Conservation (phyloP, 164 flowering plant genomes). For the Dillenia turbinata region DNA sequence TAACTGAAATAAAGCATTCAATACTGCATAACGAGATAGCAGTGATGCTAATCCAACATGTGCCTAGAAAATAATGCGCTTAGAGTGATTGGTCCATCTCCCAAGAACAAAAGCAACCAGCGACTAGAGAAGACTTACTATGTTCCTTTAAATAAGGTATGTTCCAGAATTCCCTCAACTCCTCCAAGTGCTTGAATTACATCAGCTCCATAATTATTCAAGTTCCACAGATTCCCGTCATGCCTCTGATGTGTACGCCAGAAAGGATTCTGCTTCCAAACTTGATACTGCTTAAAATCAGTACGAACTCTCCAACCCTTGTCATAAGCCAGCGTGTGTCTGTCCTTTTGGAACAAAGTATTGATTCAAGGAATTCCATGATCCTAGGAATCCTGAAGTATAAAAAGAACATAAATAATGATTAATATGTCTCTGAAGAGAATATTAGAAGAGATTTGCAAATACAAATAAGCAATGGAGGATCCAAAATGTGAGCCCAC, state of each 20-base stretch:
- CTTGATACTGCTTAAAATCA: slow-evolving; percentile 96
- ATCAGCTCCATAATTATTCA: slow-evolving; percentile 97
- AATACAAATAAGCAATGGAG: not conserved
- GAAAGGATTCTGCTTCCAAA: slow-evolving; percentile 93
- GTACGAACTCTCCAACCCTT: slow-evolving; percentile 99
- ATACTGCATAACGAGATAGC: too few relatives aligned
- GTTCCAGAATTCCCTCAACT: slow-evolving; percentile 98
- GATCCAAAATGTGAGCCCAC: too few relatives aligned
- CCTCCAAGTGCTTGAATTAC: slow-evolving; percentile 99
- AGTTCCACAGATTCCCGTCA: slow-evolving; percentile 99
- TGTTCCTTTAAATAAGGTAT: slow-evolving; percentile 94
- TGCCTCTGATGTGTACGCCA: slow-evolving; percentile 99
- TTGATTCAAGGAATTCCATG: slow-evolving; percentile 98
- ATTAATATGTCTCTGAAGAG: too few relatives aligned
- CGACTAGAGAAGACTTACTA: slow-evolving; percentile 50
- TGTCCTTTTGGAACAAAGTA: slow-evolving; percentile 93
- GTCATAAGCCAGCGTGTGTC: slow-evolving; percentile 98
- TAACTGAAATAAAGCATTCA: too few relatives aligned
- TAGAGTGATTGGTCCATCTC: too few relatives aligned
- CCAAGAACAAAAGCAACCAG: too few relatives aligned
- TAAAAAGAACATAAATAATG: too few relatives aligned
- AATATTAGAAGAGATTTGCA: too few relatives aligned
- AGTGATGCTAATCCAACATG: too few relatives aligned
- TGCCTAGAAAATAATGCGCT: too few relatives aligned
- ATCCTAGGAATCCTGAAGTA: slow-evolving; percentile 93